phyloP scores from a whole-genome alignment of 2,329 filamentous ascomycete genomes.

The Orbilia javanica region DNA sequence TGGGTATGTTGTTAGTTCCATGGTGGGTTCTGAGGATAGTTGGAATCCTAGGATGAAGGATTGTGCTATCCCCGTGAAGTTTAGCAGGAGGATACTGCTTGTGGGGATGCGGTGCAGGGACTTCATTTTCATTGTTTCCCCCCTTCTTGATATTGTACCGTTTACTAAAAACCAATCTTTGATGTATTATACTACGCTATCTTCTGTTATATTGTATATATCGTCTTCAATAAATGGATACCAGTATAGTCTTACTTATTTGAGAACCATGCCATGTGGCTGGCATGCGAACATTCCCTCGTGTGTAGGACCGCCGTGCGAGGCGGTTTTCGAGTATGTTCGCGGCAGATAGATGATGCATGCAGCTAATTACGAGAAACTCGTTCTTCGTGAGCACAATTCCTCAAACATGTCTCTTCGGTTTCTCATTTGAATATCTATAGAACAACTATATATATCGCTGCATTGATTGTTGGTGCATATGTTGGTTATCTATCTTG shows the following conservation, averaged over 20 bases:
- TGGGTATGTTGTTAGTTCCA: conserved; percentile 19
- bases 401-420: too few relatives aligned
- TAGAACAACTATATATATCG: too few relatives aligned
- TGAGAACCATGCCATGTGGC: background rate
- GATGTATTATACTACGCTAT: too few relatives aligned
- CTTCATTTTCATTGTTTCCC: background rate
- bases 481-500: too few relatives aligned
- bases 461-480: too few relatives aligned
- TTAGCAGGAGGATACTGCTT: background rate
- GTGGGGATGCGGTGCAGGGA: too few relatives aligned
- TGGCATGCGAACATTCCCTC: background rate
- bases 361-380: background rate
- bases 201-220: too few relatives aligned
- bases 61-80: background rate
- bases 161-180: too few relatives aligned
- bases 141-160: background rate
- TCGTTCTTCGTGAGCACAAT: too few relatives aligned
- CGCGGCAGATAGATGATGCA: too few relatives aligned
- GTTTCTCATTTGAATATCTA: background rate
- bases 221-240: too few relatives aligned
- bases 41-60: conserved; percentile 40
- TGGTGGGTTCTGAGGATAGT: background rate
- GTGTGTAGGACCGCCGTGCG: background rate
- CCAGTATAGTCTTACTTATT: too few relatives aligned
- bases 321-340: conserved; percentile 30